Conservation (phyloP, 768 basidiomycete species). For the Lentinula guzmanii region DNA sequence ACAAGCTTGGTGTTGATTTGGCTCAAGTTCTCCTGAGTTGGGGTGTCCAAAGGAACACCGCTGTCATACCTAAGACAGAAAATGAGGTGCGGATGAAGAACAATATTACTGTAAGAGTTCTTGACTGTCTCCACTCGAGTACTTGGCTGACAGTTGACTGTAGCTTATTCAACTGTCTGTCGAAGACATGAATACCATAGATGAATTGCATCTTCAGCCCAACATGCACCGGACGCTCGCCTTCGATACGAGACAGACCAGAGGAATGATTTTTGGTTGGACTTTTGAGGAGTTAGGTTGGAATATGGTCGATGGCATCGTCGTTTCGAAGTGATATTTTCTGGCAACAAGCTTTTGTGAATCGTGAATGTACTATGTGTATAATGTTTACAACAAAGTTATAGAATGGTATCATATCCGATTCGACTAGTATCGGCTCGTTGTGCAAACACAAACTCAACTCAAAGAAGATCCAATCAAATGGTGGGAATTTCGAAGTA, state of each 20-base stretch:
- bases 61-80: constrained; percentile 60
- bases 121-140: constrained; percentile 21
- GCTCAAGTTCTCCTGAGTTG: constrained; percentile 59
- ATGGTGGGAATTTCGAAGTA: not conserved
- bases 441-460: too few relatives aligned
- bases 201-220: constrained; percentile 31
- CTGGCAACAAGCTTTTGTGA: not conserved
- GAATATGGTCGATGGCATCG: constrained; percentile 27
- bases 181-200: constrained; percentile 34
- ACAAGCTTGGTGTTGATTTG: constrained; percentile 24
- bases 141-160: not conserved
- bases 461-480: not conserved
- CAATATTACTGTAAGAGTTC: constrained; percentile 35
- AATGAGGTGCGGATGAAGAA: constrained; percentile 36
- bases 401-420: not conserved
- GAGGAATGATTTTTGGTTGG: constrained; percentile 37
- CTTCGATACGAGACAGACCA: constrained; percentile 10
- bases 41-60: constrained; percentile 56
- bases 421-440: too few relatives aligned
- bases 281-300: constrained; percentile 38
- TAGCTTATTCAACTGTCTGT: constrained; percentile 28
- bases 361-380: not conserved
- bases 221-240: constrained; percentile 33
- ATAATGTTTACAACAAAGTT: not conserved
- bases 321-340: constrained; percentile 5